Base-by-base conservation (phyloP, 1,139 yeast species). In the Magnusiomyces fungicola region DNA sequence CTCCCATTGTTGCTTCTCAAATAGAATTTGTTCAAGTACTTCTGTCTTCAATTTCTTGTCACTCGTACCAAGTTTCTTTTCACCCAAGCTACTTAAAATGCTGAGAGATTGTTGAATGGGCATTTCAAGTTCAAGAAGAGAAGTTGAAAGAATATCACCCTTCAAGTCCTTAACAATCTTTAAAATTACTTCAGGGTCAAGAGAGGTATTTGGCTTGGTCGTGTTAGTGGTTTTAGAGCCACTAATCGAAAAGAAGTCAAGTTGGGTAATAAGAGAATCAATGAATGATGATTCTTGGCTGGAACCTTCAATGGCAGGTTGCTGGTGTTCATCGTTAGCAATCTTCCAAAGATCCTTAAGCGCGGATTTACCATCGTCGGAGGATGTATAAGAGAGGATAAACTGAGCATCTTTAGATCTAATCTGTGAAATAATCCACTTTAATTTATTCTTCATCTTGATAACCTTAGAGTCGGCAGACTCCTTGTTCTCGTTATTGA, bases 211-310 rank as follows among this genome's bases (percentile, higher is more conserved):
- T 25, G 23, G 16, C 5, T 3, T 25, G 10, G 43, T 18, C 32
- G 12, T 10, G 16, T 10, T 22, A 16, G 14, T 22, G 25, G 43
- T 24, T 21, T 24, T 23, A 5, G 10, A 21, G 23, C 23, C 23
- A 3, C 23, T 12, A 21, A 16, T 21, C 4, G 43, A 39, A 25
- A 39, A 39, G 21, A 39, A 39, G 22, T 39, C 43, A 12, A 39
- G 32, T 12, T 39, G 43, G 3, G 43, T 27, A 39, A 39, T 39
- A 25, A 39, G 32, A 6, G 43, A 39, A 10, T 39, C 43, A 27
- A 39, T 39, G 24, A 27, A 24, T 6, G 5, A n/a, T 12, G 43
- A 24, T 3, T 22, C 30, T 23, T 39, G 16, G 3, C 16, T 23
- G 14, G 43, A 14, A 12, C 32, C 24, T 19, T 34, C 38, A 19